Percentiles rank a stretch among this genome's conserved stretches.
Evolutionary conservation across 495 filamentous ascomycete species (phyloP).

Genomic region (Trichocladium uniseriatum): DNA sequence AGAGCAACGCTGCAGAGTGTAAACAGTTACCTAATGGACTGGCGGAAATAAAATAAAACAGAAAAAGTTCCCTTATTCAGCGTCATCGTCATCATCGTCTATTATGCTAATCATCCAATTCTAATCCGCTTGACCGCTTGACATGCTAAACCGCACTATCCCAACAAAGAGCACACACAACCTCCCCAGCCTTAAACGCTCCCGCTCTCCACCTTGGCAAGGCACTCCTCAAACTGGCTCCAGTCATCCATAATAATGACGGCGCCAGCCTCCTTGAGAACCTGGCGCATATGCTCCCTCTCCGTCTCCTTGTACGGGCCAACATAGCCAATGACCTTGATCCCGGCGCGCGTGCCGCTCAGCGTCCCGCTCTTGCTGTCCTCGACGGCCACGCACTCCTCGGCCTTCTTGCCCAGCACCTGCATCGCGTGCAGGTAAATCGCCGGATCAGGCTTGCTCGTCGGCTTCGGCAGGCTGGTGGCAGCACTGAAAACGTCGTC

Average conservation of each 20-base stretch:
- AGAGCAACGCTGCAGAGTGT: constrained; percentile 75
- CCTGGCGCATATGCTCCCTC: constrained; percentile 61
- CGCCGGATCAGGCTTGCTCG: constrained; percentile 86
- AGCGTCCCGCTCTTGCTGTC: constrained; percentile 82
- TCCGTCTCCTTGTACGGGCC: constrained; percentile 68
- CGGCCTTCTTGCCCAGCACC: constrained; percentile 60
- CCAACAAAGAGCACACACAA: background rate
- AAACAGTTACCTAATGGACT: constrained; percentile 76
- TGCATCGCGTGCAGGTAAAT: constrained; percentile 81
- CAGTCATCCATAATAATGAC: constrained; percentile 77
- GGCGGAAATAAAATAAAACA: constrained; percentile 18
- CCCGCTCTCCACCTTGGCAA: constrained; percentile 55
- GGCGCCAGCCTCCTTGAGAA: constrained; percentile 60
- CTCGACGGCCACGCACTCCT: constrained; percentile 77
- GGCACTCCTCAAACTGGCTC: constrained; percentile 63
- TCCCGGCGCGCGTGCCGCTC: constrained; percentile 70
- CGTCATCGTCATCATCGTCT: background rate
- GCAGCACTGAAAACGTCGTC: constrained; percentile 78
- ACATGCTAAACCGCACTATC: background rate
- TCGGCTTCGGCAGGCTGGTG: constrained; percentile 64
- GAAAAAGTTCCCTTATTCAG: background rate
- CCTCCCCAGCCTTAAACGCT: constrained; percentile 16
- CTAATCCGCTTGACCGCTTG: too few relatives aligned
- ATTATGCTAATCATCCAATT: background rate
- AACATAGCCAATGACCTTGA: constrained; percentile 79